Evolutionary conservation across 2,329 filamentous ascomycete species (phyloP), one percentile per base, ranked within the genome.

Genomic region (Penicillium sp.): DNA sequence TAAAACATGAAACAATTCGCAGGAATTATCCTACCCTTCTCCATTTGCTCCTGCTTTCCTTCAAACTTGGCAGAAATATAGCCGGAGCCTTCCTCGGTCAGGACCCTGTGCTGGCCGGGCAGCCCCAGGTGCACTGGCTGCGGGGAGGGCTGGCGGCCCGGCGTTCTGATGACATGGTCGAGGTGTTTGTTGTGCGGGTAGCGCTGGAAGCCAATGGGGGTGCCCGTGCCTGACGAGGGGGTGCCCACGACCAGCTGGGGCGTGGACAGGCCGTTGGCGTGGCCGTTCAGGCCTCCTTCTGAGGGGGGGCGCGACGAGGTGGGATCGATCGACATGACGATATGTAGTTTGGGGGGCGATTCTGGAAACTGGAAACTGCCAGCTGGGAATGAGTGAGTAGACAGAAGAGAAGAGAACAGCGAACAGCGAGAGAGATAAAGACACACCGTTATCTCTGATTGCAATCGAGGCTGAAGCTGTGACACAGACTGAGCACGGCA

Each of bases 41-140:
- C 83, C 86, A 96, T 96, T 80, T 99, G 94, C 71, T 91, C 86
- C 62, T 86, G 81, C 79, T 96, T 97, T 71, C 93, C 94, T 72
- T 91, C 87, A 70, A 99, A 99, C 61, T 91, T 91, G 47, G 93
- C 91, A 23, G 94, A 92, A 62, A 96, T 87, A 78, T 99, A 99
- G 68, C 94, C 94, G 38, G 95, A 88, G 28, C 92, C 94, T 64
- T 91, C 88, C 63, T 94, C 94, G 20, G 91, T 90, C 58, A 97
- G 79, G 56, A 93, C 81, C 56, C 88, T 84, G 71, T 90, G 85
- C 38, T 77, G 66, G 69, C 75, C 74, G 56, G 89, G 87, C 21
- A 92, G 81, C 65, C 83, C 88, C 72, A 96, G 81, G 73, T 96
- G 90, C 57, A 90, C 92, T 24, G 92, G 91, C 70, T 95, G 90